Percentiles rank a stretch among this genome's conserved stretches.
phyloP scores from a whole-genome alignment of 495 filamentous ascomycete genomes.

The Aspergillus affinis region DNA sequence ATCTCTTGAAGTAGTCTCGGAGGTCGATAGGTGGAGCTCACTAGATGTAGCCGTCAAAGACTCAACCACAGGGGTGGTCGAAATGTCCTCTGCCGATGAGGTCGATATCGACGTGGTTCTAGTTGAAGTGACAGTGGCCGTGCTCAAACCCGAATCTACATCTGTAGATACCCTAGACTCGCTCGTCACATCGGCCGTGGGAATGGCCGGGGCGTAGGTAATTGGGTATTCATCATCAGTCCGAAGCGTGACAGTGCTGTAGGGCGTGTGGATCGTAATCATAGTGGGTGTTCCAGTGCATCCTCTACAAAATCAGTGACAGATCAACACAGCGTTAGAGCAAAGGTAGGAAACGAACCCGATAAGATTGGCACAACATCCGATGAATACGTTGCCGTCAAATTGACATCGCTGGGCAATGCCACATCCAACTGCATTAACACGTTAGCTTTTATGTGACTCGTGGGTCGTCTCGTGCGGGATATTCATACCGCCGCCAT shows the following conservation, averaged over 20 bases:
- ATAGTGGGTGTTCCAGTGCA: slow-evolving; percentile 9
- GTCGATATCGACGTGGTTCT: neutral
- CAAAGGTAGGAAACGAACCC: neutral
- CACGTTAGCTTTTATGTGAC: neutral
- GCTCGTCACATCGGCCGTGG: neutral
- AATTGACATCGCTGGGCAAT: slow-evolving; percentile 11
- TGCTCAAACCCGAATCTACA: neutral
- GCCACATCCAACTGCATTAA: slow-evolving; percentile 1
- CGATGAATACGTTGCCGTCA: slow-evolving; percentile 12
- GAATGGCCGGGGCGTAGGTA: neutral
- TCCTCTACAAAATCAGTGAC: neutral
- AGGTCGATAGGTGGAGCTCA: neutral
- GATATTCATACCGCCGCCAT: slow-evolving; percentile 2
- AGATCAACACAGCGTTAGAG: neutral
- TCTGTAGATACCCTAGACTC: neutral
- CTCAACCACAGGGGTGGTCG: neutral
- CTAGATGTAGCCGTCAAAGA: neutral
- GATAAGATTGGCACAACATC: slow-evolving; percentile 8
- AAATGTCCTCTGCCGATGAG: neutral
- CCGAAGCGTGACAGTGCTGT: neutral
- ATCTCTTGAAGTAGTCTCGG: neutral
- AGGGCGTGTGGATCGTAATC: slow-evolving; percentile 7
- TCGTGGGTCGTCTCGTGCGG: neutral
- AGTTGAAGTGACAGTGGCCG: neutral
- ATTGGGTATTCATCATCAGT: neutral